Evolutionary conservation across 2,329 filamentous ascomycete species (phyloP), one percentile per base, ranked within the genome.

Genomic region (Aspergillus pseudonomiae): DNA sequence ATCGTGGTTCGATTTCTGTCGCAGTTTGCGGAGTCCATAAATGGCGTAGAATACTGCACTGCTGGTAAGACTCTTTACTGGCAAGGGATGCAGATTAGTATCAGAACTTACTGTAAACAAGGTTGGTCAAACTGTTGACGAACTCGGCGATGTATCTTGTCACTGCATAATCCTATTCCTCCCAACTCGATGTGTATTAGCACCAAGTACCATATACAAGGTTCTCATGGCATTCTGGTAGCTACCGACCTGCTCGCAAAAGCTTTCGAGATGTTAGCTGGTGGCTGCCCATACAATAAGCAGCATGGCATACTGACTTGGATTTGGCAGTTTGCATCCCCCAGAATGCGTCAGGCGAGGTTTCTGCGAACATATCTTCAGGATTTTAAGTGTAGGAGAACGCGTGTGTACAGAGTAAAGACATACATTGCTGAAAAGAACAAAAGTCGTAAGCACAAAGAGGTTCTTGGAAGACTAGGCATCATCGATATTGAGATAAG

Each of bases 51-150:
- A 45, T 3, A 65, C 65, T 61, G n/a, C 6, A 3, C 28, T 43
- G 1, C 19, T 45, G 30, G 32, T 57, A 5, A 41, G 26, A 24
- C 28, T 21, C n/a, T 6, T 24, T 19, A 5, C 7, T 36, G 24
- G 1, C 9, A 21, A 34, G 16, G 24, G 43, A 16, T 43, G 12
- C 24, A n/a, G 7, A 16, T 57, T 24, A 16, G 16, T 10, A 24
- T 21, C 24, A 6, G 14, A 2, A 14, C 62, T 55, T 65, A 68
- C 65, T 53, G 52, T 75, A 75, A 57, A 65, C 63, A 1, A 74
- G 45, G 52, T 74, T 74, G 6, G 70, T 70, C 32, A 75, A 63
- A n/a, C 64, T 73, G 60, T 74, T 75, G 62, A 74, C 65, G 26
- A 75, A 70, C 53, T 75, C 72, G 24, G 67, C 71, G 30, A 73